A percentile compares a stretch with the other conserved stretches of the same genome.
Evolutionary conservation across 495 filamentous ascomycete genomes (phyloP).

Genomic region (Penicillium chermesinum): DNA sequence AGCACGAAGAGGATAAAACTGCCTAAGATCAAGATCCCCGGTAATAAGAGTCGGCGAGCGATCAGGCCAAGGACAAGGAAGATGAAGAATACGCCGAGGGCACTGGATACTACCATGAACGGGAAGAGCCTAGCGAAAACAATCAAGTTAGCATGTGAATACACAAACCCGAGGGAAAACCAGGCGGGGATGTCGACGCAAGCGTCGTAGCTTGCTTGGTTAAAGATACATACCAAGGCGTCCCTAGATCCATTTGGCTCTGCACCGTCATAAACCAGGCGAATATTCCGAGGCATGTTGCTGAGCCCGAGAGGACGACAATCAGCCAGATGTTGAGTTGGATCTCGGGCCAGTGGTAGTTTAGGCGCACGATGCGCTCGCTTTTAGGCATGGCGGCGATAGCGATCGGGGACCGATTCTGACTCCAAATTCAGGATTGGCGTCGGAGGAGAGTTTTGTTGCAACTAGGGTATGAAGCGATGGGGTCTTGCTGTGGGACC

Average conservation of each 20-base stretch:
- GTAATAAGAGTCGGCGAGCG: conserved; percentile 72
- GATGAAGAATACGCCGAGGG: conserved; percentile 70
- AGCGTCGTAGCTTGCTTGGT: too few species aligned
- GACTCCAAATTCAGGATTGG: too few species aligned
- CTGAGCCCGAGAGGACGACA: conserved; percentile 72
- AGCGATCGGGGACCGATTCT: neutral
- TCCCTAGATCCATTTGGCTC: conserved; percentile 58
- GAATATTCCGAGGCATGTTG: conserved; percentile 81
- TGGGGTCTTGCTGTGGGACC: too few species aligned
- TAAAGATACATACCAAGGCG: conserved; percentile 79
- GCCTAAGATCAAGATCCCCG: conserved; percentile 81
- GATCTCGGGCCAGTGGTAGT: conserved; percentile 90
- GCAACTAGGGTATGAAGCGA: neutral
- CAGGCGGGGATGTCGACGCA: too few species aligned
- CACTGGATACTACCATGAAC: conserved; percentile 72
- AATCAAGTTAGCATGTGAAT: conserved; percentile 9
- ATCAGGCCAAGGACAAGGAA: conserved; percentile 67
- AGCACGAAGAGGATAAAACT: conserved; percentile 93
- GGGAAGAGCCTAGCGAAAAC: conserved; percentile 73
- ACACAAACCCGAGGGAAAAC: conserved; percentile 4
- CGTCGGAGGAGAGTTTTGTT: neutral
- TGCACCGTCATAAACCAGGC: conserved; percentile 79
- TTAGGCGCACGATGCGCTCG: conserved; percentile 43
- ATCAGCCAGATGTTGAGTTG: conserved; percentile 92
- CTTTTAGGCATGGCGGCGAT: conserved; percentile 16